Conservation (phyloP, 306 rosid species). For the Fragaria ananassa region DNA sequence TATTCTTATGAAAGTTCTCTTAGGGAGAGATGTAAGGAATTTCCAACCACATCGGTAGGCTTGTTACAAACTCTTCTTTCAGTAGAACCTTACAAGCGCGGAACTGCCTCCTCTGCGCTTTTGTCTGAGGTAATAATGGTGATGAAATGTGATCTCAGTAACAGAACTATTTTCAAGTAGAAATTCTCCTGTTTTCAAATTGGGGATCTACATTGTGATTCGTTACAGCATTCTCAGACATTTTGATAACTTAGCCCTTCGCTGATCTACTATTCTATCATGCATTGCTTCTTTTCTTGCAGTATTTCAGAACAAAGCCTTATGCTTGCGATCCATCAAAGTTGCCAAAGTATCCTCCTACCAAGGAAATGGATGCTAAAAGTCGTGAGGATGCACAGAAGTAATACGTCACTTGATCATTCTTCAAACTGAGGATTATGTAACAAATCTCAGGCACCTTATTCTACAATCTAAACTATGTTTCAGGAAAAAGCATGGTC, state of each 20-base stretch:
- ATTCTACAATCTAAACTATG: neutral
- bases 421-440: neutral
- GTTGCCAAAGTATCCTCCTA: constrained; percentile 85
- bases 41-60: constrained; percentile 52
- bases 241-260: neutral
- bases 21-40: constrained; percentile 55
- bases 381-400: constrained; percentile 51
- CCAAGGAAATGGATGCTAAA: constrained; percentile 95
- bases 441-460: neutral
- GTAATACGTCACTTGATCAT: constrained; percentile 27
- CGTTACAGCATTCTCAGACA: neutral
- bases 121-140: constrained; percentile 70
- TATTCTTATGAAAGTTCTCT: constrained; percentile 63
- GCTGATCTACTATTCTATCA: constrained; percentile 19
- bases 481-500: constrained; percentile 58
- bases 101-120: constrained; percentile 87
- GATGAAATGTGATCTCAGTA: neutral
- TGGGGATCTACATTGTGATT: neutral
- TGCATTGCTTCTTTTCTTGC: constrained; percentile 18
- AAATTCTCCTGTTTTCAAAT: neutral
- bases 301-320: constrained; percentile 84
- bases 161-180: neutral
- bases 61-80: constrained; percentile 71
- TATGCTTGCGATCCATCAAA: constrained; percentile 77
- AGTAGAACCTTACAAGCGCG: constrained; percentile 64